Percentiles rank a stretch among this genome's conserved stretches.
phyloP scores from a whole-genome alignment of 2,329 filamentous ascomycete species.

The Beauveria sp. region DNA sequence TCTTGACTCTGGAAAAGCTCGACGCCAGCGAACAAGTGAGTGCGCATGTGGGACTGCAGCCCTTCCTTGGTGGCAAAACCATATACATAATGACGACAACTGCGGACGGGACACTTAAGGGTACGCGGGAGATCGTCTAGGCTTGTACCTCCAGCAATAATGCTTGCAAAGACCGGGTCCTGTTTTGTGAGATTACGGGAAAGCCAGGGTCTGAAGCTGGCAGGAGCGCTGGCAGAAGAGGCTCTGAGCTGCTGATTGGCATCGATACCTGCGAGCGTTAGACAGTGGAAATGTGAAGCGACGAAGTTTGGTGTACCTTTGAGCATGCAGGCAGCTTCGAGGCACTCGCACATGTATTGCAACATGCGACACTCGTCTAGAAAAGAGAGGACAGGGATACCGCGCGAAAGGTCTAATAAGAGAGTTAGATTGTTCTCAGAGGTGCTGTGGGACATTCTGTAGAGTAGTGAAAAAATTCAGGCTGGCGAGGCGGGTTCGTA shows the following conservation, averaged over 20 bases:
- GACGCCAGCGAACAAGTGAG: constrained; percentile 30
- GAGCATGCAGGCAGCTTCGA: constrained; percentile 9
- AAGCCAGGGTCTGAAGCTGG: constrained; percentile 10
- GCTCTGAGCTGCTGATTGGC: constrained; percentile 10
- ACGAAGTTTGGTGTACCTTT: neutral
- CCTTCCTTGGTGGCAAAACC: constrained; percentile 45
- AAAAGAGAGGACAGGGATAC: neutral
- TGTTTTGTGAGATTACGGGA: constrained; percentile 7
- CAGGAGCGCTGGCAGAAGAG: constrained; percentile 1
- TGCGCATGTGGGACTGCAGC: constrained; percentile 41
- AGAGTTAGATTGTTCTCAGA: neutral
- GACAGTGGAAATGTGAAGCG: neutral
- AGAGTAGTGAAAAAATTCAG: no score
- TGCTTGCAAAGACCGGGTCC: constrained; percentile 8
- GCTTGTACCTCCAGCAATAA: neutral
- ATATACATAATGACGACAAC: constrained; percentile 51
- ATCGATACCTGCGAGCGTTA: constrained; percentile 5
- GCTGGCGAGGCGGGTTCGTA: neutral
- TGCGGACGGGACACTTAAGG: constrained; percentile 48
- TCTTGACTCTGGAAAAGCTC: constrained; percentile 29
- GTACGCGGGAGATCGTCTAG: constrained; percentile 15
- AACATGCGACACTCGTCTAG: constrained; percentile 9
- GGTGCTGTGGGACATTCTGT: neutral
- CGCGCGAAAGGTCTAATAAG: neutral
- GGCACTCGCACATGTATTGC: constrained; percentile 9